Conservation (phyloP, 345 rosid species). For the Punica granatum region DNA sequence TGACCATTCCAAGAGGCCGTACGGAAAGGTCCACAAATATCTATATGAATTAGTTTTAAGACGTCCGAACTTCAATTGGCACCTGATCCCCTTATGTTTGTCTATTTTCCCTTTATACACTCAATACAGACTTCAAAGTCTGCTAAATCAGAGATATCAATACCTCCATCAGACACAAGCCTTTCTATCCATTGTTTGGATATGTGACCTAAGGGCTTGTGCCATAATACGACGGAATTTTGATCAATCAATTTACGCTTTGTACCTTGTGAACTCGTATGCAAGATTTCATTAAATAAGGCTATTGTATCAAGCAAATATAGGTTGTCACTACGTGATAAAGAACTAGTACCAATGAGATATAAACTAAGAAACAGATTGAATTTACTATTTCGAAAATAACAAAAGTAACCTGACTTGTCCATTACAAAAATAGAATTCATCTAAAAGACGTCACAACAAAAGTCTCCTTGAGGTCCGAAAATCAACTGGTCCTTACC, state of each 20-base stretch:
- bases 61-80: constrained; percentile 5
- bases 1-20: constrained; percentile 9
- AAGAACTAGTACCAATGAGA: neutral
- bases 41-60: constrained; percentile 13
- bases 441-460: constrained; percentile 9
- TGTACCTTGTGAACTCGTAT: neutral
- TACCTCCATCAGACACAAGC: constrained; percentile 6
- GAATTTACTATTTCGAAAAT: constrained; percentile 10
- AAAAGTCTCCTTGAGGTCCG: neutral
- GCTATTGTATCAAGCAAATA: constrained; percentile 12
- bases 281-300: constrained; percentile 8
- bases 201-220: neutral
- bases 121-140: constrained; percentile 7
- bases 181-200: neutral
- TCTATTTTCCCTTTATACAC: constrained; percentile 15
- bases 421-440: constrained; percentile 9
- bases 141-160: constrained; percentile 10
- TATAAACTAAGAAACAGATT: neutral
- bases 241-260: constrained; percentile 6
- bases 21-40: constrained; percentile 17
- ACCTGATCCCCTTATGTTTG: constrained; percentile 6
- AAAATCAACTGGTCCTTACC: neutral
- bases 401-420: constrained; percentile 8
- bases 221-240: neutral
- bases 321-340: neutral